Evolutionary conservation across 192 early-diverging fungal genomes (phyloP).

Genomic region (Dissophora ornata): DNA sequence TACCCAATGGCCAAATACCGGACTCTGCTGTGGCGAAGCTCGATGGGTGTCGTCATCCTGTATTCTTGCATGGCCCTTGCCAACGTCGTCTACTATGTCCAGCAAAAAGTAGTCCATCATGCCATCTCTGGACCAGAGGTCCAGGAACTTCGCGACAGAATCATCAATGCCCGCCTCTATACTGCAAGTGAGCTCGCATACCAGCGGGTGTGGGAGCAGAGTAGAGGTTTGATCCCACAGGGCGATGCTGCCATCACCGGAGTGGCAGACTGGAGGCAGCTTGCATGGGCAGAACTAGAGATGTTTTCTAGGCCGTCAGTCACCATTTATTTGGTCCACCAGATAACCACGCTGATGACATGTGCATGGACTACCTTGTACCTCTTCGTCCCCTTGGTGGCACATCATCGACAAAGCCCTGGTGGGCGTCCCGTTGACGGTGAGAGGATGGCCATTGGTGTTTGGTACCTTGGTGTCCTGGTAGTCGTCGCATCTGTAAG

Average conservation of each 20-base stretch:
- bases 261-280: constrained; percentile 7
- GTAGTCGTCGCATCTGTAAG: constrained; percentile 23
- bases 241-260: background rate
- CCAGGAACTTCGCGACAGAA: constrained; percentile 4
- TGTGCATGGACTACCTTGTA: constrained; percentile 28
- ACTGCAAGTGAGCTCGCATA: background rate
- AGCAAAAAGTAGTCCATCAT: constrained; percentile 8
- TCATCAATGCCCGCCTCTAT: constrained; percentile 3
- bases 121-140: constrained; percentile 1
- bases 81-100: constrained; percentile 17
- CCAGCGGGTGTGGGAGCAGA: background rate
- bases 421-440: constrained; percentile 26
- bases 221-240: background rate
- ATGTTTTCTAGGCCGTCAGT: constrained; percentile 12
- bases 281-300: constrained; percentile 16
- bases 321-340: constrained; percentile 21
- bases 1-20: constrained; percentile 28
- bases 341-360: constrained; percentile 14
- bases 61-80: constrained; percentile 11
- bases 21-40: constrained; percentile 13
- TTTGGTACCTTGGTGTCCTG: constrained; percentile 40
- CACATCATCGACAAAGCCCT: constrained; percentile 25
- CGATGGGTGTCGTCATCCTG: constrained; percentile 3
- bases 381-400: constrained; percentile 38
- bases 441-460: constrained; percentile 42